Evolutionary conservation across 169 alveolate genomes (phyloP), one percentile per base, ranked within the genome.

Genomic region (Plasmodium fragile): DNA sequence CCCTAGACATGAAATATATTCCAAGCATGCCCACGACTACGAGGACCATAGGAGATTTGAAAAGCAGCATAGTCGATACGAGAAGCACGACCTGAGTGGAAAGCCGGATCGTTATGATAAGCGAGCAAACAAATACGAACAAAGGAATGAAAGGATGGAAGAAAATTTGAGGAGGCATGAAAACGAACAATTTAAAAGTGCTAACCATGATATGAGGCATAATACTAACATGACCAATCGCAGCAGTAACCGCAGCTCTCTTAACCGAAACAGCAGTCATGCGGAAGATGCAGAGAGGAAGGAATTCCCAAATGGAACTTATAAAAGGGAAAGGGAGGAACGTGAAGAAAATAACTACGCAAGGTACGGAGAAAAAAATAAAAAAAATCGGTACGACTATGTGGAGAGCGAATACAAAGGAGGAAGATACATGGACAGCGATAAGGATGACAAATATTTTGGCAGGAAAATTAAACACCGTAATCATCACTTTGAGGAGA

Each of bases 401-500:
- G 41, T 5, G 77, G 69, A 82, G 52, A 70, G 32, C 53, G 69
- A 70, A 49, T 70, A 82, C 75, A 82, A 65, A 34, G 34, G 73
- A 36, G 34, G 45, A 36, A 59, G 65, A 16, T n/a, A 82, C 59
- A n/a, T 13, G 43, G 41, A 41, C 39, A 43, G 16, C n/a, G 49
- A 79, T 30, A 41, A 59, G 71, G 92, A 82, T 69, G 92, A 82
- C 10, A 25, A 18, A n/a, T 13, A 25, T 59, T 59, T 18, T 59
- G 32, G 73, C 73, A 59, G 25, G 18, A 59, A 13, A 34, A 59
- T 5, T 18, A 59, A 59, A 59, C 73, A 59, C 34, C 16, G 13
- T 59, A 59, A 59, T 59, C 73, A 59, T 13, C 16, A 59, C 34
- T 25, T 59, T 59, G 8, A 59, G 32, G 34, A 59, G 73, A 59